A percentile compares a stretch with the other conserved stretches of the same genome.
These are phyloP conservation scores for Lasiodiplodia theobromae DNA, from an alignment of 2,329 filamentous ascomycete genomes.

Conservation along the genomic window DNA sequence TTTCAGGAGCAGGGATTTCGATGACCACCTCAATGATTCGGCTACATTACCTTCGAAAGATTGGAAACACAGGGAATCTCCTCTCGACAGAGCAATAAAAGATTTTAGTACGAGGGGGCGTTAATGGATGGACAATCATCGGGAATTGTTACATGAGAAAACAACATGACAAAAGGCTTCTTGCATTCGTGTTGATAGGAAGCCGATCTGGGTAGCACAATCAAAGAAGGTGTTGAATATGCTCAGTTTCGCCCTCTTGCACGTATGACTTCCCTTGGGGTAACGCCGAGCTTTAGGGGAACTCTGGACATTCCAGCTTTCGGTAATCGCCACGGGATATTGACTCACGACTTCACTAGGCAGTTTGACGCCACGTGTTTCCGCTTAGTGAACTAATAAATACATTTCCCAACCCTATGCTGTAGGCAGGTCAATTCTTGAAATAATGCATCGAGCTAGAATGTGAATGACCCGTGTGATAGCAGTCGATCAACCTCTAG, in stretches of 20 bases:
- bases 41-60: background rate
- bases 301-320: background rate
- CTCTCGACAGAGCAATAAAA: background rate
- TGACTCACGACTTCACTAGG: no score
- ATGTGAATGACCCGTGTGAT: background rate
- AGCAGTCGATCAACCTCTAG: background rate
- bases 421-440: no score
- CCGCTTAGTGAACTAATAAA: no score
- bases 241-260: background rate
- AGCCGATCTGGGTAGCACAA: background rate
- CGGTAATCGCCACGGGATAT: no score
- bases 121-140: background rate
- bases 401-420: no score
- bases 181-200: background rate
- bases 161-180: background rate
- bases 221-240: background rate
- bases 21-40: background rate
- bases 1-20: background rate
- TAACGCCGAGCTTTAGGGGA: background rate
- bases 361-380: no score
- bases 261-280: background rate
- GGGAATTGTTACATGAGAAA: background rate
- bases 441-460: background rate
- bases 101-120: background rate
- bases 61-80: slow-evolving; percentile 1